Conservation (phyloP, 306 rosid genomes). For the Inga oerstediana region DNA sequence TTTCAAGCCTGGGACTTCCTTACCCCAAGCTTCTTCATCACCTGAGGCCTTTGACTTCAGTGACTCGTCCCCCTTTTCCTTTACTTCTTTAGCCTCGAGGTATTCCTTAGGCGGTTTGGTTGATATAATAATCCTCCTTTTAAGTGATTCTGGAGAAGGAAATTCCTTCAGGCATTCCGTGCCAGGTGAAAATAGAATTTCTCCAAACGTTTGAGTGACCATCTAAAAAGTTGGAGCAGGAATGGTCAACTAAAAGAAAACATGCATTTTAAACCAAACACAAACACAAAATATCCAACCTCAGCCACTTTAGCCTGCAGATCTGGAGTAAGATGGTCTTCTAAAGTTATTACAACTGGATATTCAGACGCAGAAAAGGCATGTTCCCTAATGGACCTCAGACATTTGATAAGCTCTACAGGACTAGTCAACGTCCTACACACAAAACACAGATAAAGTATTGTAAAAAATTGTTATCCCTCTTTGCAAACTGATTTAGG, state of each 20-base stretch:
- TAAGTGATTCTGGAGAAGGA: constrained; percentile 90
- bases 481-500: constrained; percentile 1
- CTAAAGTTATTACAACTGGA: constrained; percentile 92
- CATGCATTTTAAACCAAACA: constrained; percentile 13
- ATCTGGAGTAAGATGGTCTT: constrained; percentile 90
- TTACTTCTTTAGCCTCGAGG: constrained; percentile 66
- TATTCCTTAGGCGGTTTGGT: constrained; percentile 99
- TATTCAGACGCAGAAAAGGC: constrained; percentile 84
- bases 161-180: constrained; percentile 76
- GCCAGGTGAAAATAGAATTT: constrained; percentile 67
- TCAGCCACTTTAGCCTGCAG: constrained; percentile 95
- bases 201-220: constrained; percentile 79
- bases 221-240: constrained; percentile 58
- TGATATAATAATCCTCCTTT: constrained; percentile 79
- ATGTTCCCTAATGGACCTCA: constrained; percentile 77
- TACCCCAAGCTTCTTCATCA: constrained; percentile 88
- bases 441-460: constrained; percentile 8
- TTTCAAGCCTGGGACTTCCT: constrained; percentile 65
- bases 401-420: constrained; percentile 85
- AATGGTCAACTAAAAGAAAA: constrained; percentile 30
- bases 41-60: constrained; percentile 48
- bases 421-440: constrained; percentile 93
- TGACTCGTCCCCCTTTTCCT: constrained; percentile 53
- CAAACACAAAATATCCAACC: constrained; percentile 48
- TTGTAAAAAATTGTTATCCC: not conserved